Evolutionary conservation across 179 eudicot genomes (phyloP).

Genomic region (Silene noctiflora): DNA sequence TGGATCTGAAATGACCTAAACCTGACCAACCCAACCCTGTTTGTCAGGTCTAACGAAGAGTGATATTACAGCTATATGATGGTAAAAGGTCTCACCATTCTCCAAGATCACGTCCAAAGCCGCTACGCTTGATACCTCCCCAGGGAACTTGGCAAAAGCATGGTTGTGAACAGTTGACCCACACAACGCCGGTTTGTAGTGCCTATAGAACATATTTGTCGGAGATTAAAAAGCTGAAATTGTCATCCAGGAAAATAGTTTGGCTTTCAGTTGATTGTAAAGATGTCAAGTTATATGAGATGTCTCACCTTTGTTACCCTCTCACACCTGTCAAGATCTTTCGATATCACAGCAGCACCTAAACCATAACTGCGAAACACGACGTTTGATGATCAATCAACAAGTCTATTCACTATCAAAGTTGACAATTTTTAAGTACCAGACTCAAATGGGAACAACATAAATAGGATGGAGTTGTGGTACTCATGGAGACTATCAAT

Average conservation of each 20-base stretch:
- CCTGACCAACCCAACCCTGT: no score
- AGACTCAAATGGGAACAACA: no score
- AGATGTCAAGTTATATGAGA: not conserved
- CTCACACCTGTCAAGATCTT: constrained; percentile 85
- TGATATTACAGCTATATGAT: not conserved
- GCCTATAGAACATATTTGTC: constrained; percentile 37
- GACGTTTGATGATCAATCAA: not conserved
- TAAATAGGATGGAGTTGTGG: not conserved
- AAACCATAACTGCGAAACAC: constrained; percentile 61
- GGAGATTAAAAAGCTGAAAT: not conserved
- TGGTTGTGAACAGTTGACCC: constrained; percentile 99
- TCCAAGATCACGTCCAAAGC: constrained; percentile 97
- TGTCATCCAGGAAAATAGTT: not conserved
- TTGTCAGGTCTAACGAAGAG: no score
- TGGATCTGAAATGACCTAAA: no score
- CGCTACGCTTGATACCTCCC: constrained; percentile 98
- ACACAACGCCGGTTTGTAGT: constrained; percentile 70
- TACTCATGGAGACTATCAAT: not conserved
- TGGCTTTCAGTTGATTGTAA: not conserved
- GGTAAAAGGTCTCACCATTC: constrained; percentile 58
- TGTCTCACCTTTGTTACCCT: constrained; percentile 74
- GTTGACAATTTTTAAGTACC: no score
- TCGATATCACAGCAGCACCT: constrained; percentile 82
- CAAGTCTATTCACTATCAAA: no score
- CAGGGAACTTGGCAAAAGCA: constrained; percentile 98